Conservation (phyloP, 225 moss, liverwort and hornwort species). For the Ulota crispa region DNA sequence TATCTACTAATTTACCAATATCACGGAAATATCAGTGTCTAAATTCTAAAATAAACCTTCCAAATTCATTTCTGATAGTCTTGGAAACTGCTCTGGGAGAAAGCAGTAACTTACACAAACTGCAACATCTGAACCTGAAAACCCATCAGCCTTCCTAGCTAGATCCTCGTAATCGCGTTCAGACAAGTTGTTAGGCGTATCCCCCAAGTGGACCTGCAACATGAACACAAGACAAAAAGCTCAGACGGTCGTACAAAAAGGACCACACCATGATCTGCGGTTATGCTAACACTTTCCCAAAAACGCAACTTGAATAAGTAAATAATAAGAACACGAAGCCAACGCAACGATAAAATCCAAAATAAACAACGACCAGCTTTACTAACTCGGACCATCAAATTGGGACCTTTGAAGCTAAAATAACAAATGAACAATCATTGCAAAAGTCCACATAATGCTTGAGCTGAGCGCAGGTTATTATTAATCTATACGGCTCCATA, state of each 20-base stretch:
- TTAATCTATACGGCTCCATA: neutral
- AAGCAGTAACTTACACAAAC: constrained; percentile 62
- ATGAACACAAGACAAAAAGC: neutral
- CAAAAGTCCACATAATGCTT: neutral
- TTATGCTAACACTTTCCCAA: neutral
- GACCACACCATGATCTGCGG: neutral
- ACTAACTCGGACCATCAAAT: neutral
- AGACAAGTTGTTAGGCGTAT: constrained; percentile 85
- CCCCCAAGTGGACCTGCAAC: constrained; percentile 80
- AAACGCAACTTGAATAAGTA: neutral
- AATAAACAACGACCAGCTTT: neutral
- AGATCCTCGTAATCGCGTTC: constrained; percentile 88
- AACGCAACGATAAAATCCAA: constrained; percentile 2
- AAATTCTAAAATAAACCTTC: neutral
- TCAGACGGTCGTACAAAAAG: neutral
- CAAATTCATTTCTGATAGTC: neutral
- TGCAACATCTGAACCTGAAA: constrained; percentile 92
- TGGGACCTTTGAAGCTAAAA: neutral
- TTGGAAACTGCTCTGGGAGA: neutral
- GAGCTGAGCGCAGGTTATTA: neutral
- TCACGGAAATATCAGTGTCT: neutral
- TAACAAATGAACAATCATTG: neutral
- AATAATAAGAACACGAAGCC: neutral
- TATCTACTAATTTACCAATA: neutral
- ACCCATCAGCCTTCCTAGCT: constrained; percentile 90